Evolutionary conservation across 768 basidiomycete species (phyloP).

Genomic region (Cubamyces lactineus): DNA sequence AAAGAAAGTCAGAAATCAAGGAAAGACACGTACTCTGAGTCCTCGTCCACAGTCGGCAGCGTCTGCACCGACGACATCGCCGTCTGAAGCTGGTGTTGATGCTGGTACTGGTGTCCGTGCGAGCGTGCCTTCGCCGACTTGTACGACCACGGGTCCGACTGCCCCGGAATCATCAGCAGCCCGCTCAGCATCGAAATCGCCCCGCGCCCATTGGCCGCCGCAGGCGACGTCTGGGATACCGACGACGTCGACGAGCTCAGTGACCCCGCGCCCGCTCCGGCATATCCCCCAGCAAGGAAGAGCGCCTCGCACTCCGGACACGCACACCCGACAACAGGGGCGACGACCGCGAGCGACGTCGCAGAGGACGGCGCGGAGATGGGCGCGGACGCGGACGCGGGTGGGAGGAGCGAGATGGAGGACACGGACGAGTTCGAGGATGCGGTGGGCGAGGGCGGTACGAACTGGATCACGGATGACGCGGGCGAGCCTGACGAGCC

Average conservation of each 20-base stretch:
- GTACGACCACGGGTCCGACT: constrained; percentile 19
- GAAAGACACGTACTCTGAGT: constrained; percentile 34
- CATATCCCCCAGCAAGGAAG: background rate
- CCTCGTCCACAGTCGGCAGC: constrained; percentile 28
- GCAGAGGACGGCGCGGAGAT: background rate
- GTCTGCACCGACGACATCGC: constrained; percentile 22
- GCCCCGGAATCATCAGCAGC: background rate
- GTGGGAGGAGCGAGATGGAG: constrained; percentile 16
- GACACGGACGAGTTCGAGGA: constrained; percentile 21
- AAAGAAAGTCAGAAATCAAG: constrained; percentile 26
- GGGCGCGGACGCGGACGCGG: constrained; percentile 1
- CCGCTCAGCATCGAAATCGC: background rate
- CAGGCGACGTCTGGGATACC: too few relatives aligned
- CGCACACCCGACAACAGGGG: background rate
- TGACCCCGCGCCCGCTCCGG: too few relatives aligned
- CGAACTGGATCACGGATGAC: constrained; percentile 18
- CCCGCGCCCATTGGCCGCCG: too few relatives aligned
- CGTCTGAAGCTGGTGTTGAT: too few relatives aligned
- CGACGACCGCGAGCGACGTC: background rate
- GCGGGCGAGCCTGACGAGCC: constrained; percentile 1
- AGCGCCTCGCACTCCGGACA: constrained; percentile 6
- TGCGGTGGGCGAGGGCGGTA: constrained; percentile 10
- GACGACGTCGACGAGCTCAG: too few relatives aligned
- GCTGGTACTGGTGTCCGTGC: background rate
- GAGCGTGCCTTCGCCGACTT: constrained; percentile 12